These are phyloP conservation scores for Hypomyces rosellus DNA, from an alignment of 2,329 filamentous ascomycete species.

Conservation along the genomic window DNA sequence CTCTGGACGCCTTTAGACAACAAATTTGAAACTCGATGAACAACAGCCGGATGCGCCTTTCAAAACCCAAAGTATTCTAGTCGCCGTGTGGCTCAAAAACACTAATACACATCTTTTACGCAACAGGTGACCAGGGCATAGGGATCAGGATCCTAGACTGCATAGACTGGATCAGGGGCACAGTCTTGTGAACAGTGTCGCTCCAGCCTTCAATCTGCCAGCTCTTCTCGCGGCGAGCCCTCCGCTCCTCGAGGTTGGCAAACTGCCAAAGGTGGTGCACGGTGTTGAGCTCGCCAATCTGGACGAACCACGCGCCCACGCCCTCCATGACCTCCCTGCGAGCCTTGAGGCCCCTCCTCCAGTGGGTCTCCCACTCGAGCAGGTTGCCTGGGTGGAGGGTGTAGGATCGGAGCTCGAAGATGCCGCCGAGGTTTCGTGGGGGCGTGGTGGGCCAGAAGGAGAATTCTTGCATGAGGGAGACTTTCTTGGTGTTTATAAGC, in stretches of 20 bases:
- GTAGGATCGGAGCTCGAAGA: slow-evolving; percentile 96
- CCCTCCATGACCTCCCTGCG: slow-evolving; percentile 97
- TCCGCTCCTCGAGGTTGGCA: slow-evolving; percentile 90
- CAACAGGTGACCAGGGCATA: slow-evolving; percentile 93
- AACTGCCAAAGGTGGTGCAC: slow-evolving; percentile 99
- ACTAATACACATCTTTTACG: slow-evolving; percentile 42
- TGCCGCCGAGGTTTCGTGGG: slow-evolving; percentile 79
- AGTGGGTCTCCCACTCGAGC: slow-evolving; percentile 98
- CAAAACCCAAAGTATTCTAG: slow-evolving; percentile 3
- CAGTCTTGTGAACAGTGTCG: slow-evolving; percentile 96
- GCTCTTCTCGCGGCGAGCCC: slow-evolving; percentile 83
- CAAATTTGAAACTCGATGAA: background rate
- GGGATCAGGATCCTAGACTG: slow-evolving; percentile 88
- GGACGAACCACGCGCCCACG: slow-evolving; percentile 96
- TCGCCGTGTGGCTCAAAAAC: background rate
- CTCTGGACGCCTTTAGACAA: slow-evolving; percentile 15
- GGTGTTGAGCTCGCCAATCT: slow-evolving; percentile 95
- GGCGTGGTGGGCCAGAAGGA: slow-evolving; percentile 98
- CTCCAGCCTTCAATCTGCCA: slow-evolving; percentile 95
- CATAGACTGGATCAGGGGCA: slow-evolving; percentile 94
- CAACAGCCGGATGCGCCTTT: background rate
- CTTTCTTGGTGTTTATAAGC: slow-evolving; percentile 78
- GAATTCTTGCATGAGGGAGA: slow-evolving; percentile 98
- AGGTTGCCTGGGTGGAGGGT: slow-evolving; percentile 93
- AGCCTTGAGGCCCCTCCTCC: slow-evolving; percentile 85